phyloP scores from a whole-genome alignment of 352 stramenopile species.

The Phytophthora melonis region DNA sequence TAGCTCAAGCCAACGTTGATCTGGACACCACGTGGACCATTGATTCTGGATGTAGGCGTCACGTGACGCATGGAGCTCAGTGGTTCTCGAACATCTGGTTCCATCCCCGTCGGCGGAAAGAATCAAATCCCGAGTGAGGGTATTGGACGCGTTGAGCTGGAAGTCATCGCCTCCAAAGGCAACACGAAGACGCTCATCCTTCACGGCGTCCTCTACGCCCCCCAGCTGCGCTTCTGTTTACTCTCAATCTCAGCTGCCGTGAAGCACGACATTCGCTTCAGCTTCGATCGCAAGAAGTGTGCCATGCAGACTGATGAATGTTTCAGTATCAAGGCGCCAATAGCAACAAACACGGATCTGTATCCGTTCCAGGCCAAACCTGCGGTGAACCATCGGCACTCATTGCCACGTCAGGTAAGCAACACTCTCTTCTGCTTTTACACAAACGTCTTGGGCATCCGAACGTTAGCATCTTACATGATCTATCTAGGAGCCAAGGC shows the following conservation, averaged over 20 bases:
- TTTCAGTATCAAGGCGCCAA: conserved; percentile 18
- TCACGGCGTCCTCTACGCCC: conserved; percentile 4
- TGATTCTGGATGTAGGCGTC: too few relatives aligned
- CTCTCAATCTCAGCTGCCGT: not conserved
- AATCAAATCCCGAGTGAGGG: conserved; percentile 7
- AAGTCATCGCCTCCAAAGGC: conserved; percentile 28
- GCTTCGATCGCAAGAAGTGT: conserved; percentile 7
- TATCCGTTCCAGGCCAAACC: conserved; percentile 17
- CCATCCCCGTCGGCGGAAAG: conserved; percentile 22
- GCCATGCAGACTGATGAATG: not conserved
- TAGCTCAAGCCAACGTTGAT: too few relatives aligned
- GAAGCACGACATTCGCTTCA: conserved; percentile 9
- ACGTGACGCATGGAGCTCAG: conserved; percentile 1
- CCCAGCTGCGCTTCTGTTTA: conserved; percentile 4
- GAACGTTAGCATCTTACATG: conserved; percentile 8
- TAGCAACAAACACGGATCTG: not conserved
- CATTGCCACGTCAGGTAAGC: conserved; percentile 11
- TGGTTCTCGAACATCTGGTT: conserved; percentile 19
- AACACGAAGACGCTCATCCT: conserved; percentile 6
- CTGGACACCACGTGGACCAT: too few relatives aligned
- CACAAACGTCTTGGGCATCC: conserved; percentile 10
- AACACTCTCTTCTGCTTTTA: conserved; percentile 7
- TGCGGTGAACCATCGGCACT: not conserved
- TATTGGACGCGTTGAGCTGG: conserved; percentile 15
- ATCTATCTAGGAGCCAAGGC: conserved; percentile 14